Base-by-base conservation (phyloP, 495 filamentous ascomycete species). In the Aspergillus sparsus region DNA sequence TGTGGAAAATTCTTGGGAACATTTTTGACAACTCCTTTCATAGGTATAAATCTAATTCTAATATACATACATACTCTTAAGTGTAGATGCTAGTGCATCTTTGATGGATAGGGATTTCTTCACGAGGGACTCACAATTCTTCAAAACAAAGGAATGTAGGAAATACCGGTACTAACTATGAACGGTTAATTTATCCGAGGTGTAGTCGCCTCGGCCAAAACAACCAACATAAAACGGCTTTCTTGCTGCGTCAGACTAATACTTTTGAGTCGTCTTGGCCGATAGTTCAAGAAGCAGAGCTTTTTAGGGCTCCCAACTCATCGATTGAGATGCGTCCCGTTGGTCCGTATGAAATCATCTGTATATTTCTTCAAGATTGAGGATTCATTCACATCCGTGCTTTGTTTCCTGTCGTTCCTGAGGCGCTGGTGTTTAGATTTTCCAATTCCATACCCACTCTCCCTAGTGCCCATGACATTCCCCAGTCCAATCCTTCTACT, bases 401-500 rank as follows among this genome's bases (percentile, higher is more conserved):
- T 34, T 6, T 60, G 55, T 6, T n/a, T 39, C 4, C 8, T 35
- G 6, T 45, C 44, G 18, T 33, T 27, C 2, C 54, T 46, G 9
- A 66, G 59, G 32, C 63, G 65, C 47, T 68, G 50, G 7, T 37
- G 21, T 41, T 49, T 63, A 3, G 67, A 67, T 49, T 65, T 66
- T 18, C 60, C 52, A 31, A 65, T 65, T 6, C 63, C 63, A 47
- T 69, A 68, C 11, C 65, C 65, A 49, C 46, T 62, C 11, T 52
- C 56, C 47, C 60, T 47, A 52, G 61, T 56, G 34, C 55, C 53
- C 64, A 54, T 65, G 52, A 62, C 31, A 27, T 45, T 63, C 12
- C 45, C 62, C 15, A 62, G 27, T 21, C 57, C 59, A 46, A 66
- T 63, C 34, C 51, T 62, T 50, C 68, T 64, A 18, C 62, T 61